Percentiles rank a stretch among this genome's conserved stretches.
These are phyloP conservation scores for Pecoramyces ruminantium DNA, from an alignment of 192 early-diverging fungal genomes.

Conservation along the genomic window DNA sequence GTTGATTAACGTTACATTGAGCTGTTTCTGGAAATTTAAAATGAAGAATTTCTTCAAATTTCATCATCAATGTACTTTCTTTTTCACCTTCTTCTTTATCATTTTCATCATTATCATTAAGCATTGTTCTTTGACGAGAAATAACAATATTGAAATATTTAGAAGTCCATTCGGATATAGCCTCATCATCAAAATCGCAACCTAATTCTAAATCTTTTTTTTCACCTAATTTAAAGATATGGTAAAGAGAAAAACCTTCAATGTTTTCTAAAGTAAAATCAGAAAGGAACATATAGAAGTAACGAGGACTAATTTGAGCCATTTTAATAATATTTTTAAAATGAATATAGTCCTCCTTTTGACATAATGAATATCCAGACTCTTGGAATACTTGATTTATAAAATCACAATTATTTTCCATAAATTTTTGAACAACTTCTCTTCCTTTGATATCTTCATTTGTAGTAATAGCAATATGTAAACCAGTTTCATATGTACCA, in stretches of 20 bases:
- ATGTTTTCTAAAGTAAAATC: background rate
- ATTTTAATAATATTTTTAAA: background rate
- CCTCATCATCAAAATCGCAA: background rate
- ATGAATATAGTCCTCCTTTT: background rate
- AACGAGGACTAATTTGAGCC: background rate
- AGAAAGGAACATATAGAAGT: background rate
- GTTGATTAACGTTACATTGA: background rate
- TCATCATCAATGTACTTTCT: background rate
- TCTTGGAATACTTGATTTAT: background rate
- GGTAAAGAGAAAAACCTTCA: background rate
- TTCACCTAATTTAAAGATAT: background rate
- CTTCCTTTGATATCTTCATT: background rate
- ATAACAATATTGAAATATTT: background rate
- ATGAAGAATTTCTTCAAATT: background rate
- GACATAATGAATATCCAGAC: background rate
- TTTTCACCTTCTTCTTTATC: background rate
- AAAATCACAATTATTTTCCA: background rate
- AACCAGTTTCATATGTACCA: background rate
- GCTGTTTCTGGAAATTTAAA: background rate
- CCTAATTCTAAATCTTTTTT: background rate
- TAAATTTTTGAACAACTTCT: background rate
- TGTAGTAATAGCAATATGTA: background rate
- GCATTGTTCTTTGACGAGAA: background rate
- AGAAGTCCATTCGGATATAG: background rate
- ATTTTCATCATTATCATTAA: background rate